These are phyloP conservation scores for Furcasterigmium sp. DNA, from an alignment of 2,329 filamentous ascomycete species.

Conservation along the genomic window DNA sequence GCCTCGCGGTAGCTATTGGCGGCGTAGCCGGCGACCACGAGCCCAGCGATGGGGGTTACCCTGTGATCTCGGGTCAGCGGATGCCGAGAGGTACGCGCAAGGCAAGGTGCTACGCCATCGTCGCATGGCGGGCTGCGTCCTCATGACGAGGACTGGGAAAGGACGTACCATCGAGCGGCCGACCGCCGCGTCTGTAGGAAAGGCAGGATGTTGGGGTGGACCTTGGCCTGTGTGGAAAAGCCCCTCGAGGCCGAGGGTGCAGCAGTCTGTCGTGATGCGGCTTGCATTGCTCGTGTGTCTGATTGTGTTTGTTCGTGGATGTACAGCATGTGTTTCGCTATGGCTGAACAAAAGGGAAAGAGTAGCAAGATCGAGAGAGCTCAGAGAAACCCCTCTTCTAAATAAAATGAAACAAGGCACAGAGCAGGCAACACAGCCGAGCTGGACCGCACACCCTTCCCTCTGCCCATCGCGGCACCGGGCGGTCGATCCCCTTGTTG, in stretches of 20 bases:
- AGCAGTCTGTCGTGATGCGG: not conserved
- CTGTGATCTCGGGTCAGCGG: constrained; percentile 12
- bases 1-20: constrained; percentile 25
- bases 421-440: too few relatives aligned
- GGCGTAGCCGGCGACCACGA: constrained; percentile 27
- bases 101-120: constrained; percentile 9
- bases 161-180: constrained; percentile 24
- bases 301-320: not conserved
- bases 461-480: too few relatives aligned
- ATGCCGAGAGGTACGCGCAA: constrained; percentile 3
- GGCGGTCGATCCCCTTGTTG: too few relatives aligned
- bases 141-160: constrained; percentile 1
- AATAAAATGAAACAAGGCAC: too few relatives aligned
- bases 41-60: constrained; percentile 23
- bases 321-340: too few relatives aligned
- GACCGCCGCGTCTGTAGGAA: constrained; percentile 22
- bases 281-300: not conserved
- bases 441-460: too few relatives aligned
- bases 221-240: constrained; percentile 27
- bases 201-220: constrained; percentile 26
- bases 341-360: not conserved
- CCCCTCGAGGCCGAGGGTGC: constrained; percentile 14
- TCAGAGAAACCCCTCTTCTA: too few relatives aligned
- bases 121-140: constrained; percentile 4
- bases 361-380: not conserved